These are phyloP conservation scores for Botrytis aclada DNA, from an alignment of 2,329 filamentous ascomycete species.

Conservation along the genomic window DNA sequence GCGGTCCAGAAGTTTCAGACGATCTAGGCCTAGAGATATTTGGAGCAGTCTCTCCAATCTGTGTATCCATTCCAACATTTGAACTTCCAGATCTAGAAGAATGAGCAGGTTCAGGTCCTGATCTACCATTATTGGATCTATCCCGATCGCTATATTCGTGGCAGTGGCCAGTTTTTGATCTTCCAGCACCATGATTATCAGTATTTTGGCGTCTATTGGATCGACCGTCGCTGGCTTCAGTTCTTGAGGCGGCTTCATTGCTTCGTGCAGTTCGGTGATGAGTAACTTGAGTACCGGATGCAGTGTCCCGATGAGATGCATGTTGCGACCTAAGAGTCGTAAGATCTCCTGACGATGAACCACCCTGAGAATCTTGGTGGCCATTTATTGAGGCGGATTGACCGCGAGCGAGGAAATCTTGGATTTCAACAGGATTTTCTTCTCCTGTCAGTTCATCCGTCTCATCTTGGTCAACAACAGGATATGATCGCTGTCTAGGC, in stretches of 20 bases:
- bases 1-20: not conserved
- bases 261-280: not conserved
- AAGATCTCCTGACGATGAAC: not conserved
- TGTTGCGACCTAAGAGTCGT: not conserved
- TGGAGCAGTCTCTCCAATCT: not conserved
- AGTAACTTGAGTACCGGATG: too few relatives aligned
- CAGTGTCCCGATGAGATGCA: too few relatives aligned
- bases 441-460: not conserved
- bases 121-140: not conserved
- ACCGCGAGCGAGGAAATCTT: not conserved
- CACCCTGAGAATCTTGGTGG: not conserved
- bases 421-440: not conserved
- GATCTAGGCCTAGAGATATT: not conserved
- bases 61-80: not conserved
- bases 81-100: too few relatives aligned
- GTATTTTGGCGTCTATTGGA: not conserved
- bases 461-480: not conserved
- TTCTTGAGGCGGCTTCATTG: rapidly evolving
- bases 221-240: too few relatives aligned
- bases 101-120: too few relatives aligned
- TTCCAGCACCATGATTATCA: too few relatives aligned
- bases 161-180: not conserved
- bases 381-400: not conserved
- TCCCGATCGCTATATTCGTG: not conserved
- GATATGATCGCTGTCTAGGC: not conserved